phyloP scores from a whole-genome alignment of 371 early-diverging fungal species.

The Parasitella parasitica region DNA sequence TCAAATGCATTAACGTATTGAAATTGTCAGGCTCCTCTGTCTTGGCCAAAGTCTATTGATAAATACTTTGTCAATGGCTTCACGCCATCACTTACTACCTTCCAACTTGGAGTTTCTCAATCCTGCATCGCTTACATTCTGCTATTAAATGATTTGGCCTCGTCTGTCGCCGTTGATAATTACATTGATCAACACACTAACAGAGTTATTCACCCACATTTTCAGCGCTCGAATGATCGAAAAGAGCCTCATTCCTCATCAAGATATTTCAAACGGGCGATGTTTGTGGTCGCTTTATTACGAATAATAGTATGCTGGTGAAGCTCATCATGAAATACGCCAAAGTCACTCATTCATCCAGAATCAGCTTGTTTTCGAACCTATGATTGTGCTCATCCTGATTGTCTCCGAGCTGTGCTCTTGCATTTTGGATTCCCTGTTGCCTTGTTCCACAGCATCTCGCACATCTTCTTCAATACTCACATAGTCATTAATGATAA shows the following conservation, averaged over 20 bases:
- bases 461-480: neutral
- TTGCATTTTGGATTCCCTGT: slow-evolving; percentile 1
- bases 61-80: neutral
- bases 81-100: neutral
- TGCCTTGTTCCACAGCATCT: neutral
- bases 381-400: slow-evolving; percentile 17
- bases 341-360: neutral
- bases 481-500: slow-evolving; percentile 4
- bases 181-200: slow-evolving; percentile 11
- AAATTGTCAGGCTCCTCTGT: neutral
- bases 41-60: slow-evolving; percentile 1
- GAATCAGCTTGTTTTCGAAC: neutral
- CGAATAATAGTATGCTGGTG: neutral
- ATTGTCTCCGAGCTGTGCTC: neutral
- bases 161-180: too few species aligned
- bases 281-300: neutral
- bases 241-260: neutral
- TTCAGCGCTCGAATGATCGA: neutral
- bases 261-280: neutral
- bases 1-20: neutral
- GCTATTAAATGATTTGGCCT: too few species aligned
- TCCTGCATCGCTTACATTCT: slow-evolving; percentile 15
- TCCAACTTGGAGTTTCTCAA: neutral
- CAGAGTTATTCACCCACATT: slow-evolving; percentile 9
- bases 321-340: neutral